Base-by-base conservation (phyloP, 208 protist genomes). In the Trypanosomatidae sp. region DNA sequence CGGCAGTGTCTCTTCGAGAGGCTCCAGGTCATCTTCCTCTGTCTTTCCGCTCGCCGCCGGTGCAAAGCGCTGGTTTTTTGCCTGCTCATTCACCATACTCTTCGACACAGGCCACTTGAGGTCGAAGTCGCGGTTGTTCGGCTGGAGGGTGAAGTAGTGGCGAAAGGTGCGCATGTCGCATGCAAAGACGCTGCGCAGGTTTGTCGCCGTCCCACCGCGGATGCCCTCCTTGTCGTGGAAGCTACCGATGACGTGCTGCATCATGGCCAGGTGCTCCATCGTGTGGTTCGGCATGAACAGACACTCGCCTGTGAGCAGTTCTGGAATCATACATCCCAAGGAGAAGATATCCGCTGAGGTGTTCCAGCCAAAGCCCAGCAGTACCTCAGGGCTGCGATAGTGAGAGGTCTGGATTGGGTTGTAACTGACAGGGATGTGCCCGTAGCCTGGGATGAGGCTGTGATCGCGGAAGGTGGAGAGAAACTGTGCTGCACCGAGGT, bases 291-390 rank as follows among this genome's bases (percentile, higher is more conserved):
- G 83, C 84, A 90, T 92, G 73, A 92, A 96, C 8, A 94, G 68
- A 65, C 83, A 91, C 39, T 91, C 76, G 1, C 91, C 91, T 5
- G 89, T 93, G 19, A 93, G 69, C 36, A 96, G 77, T 66, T 96
- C 89, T 0, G 83, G 82, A 28, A 96, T 91, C 80, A 96, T 96
- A 77, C 89, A 94, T 28, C 91, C 91, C 30, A 96, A 73, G 4
- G 89, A 94, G 73, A 87, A 96, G 43, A 96, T 83, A 67, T 96
- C 91, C 3, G 89, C 82, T 3, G 84, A 88, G 56, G 72, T 71
- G 59, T 46, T 81, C 89, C 91, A 96, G 12, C 91, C 91, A 44
- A 89, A 71, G 15, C 81, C 85, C 36, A 96, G 80, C n/a, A 96
- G 55, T n/a, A 93, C 89, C 70, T 96, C 89, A 3, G 88, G 80